Evolutionary conservation across 164 flowering plant species (phyloP), one percentile per base, ranked within the genome.

Genomic region (Pachysandra terminalis): DNA sequence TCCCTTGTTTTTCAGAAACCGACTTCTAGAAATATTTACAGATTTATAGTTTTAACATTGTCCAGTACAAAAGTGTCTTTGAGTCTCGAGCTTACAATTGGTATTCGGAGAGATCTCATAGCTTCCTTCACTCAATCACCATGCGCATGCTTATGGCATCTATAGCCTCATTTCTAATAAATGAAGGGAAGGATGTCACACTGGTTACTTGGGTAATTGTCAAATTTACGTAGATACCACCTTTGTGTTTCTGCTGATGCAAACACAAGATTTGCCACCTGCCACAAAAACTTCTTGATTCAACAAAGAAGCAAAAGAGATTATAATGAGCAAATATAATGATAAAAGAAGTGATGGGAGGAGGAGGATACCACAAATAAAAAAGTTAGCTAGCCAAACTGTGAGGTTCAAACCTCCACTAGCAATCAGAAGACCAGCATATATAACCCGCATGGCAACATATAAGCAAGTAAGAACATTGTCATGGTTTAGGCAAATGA

Each of bases 211-310:
- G 98, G 94, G 73, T 95, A 95, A 37, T 87, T 65, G 5, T 89
- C 88, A 67, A 92, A 92, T 65, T 92, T 92, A 9, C 71, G 77
- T 56, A 71, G 82, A 73, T 92, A 95, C 98, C 97, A 90, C 64
- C 81, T 79, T 4, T 95, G 98, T 5, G 96, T 90, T 75, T 90
- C 97, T 49, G 76, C 89, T 4, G 97, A 92, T 48, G 87, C 94
- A 64, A 95, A 75, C 9, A 35, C 68, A 52, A 95, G 86, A 71
- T 92, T 95, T 49, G 81, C 82, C 45, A 85, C 92, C 96, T 95
- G 89, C 72, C 37, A 74, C 28, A 62, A 48, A 6, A 35, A 5
- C 19, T 5, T 56, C n/a, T n/a, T 3, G 19, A 21, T 37, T 24
- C 19, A 68, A 24, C 1, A 15, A 17, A 41, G 14, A 52, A 58